phyloP scores from a whole-genome alignment of 768 basidiomycete genomes.

The Postia placenta region DNA sequence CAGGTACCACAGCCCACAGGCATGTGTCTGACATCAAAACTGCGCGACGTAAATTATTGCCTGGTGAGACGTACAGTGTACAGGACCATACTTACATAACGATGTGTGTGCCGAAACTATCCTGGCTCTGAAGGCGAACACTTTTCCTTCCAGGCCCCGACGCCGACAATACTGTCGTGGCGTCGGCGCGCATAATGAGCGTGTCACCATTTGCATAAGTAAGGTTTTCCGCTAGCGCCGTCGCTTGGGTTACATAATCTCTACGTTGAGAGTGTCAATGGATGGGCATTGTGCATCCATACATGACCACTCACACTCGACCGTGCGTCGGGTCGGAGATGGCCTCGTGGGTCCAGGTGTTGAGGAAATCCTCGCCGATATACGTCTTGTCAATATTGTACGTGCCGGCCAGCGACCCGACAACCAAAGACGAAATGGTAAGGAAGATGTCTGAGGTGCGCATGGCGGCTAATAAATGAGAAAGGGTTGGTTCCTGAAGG shows the following conservation, averaged over 20 bases:
- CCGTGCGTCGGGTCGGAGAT: conserved; percentile 62
- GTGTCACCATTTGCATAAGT: conserved; percentile 47
- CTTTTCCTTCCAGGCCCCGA: conserved; percentile 53
- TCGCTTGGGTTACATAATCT: conserved; percentile 40
- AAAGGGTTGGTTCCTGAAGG: conserved; percentile 13
- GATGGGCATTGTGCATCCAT: neutral
- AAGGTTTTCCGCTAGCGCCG: conserved; percentile 48
- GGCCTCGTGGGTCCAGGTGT: conserved; percentile 40
- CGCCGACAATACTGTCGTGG: conserved; percentile 37
- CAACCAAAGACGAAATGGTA: conserved; percentile 12
- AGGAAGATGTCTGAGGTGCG: conserved; percentile 12
- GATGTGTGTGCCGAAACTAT: conserved; percentile 42
- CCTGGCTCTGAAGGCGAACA: conserved; percentile 49
- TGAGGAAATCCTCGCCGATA: conserved; percentile 34
- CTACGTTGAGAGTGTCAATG: conserved; percentile 13
- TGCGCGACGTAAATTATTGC: conserved; percentile 1
- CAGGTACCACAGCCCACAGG: conserved; percentile 44
- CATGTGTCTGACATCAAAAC: conserved; percentile 52
- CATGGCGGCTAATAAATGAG: conserved; percentile 13
- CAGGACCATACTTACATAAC: conserved; percentile 15
- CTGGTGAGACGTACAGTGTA: neutral
- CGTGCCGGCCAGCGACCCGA: conserved; percentile 16
- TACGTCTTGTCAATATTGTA: conserved; percentile 17
- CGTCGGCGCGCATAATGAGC: conserved; percentile 54
- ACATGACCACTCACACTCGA: conserved; percentile 44